Percentiles rank a stretch among this genome's conserved stretches.
Conservation (phyloP, 768 basidiomycete species). For the Clitopilus passeckerianus region DNA sequence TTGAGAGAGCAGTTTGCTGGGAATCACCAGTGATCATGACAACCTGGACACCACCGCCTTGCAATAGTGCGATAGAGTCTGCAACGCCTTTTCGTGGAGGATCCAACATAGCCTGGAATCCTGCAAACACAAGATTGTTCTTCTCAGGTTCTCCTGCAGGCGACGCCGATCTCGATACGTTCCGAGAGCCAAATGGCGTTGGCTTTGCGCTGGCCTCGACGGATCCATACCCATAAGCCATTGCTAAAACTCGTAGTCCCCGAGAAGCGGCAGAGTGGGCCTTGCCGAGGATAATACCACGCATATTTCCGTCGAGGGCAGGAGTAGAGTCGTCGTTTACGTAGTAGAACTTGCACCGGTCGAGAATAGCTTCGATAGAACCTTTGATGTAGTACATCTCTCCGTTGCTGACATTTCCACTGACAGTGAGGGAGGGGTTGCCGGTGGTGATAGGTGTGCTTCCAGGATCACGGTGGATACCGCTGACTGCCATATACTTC, state of each 20-base stretch:
- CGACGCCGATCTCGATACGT: slow-evolving; percentile 21
- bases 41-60: slow-evolving; percentile 87
- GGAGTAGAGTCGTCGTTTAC: slow-evolving; percentile 89
- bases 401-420: slow-evolving; percentile 26
- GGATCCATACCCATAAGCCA: slow-evolving; percentile 82
- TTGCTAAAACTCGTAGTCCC: slow-evolving; percentile 84
- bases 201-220: slow-evolving; percentile 30
- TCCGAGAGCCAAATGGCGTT: slow-evolving; percentile 15
- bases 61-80: slow-evolving; percentile 77
- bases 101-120: slow-evolving; percentile 94
- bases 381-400: slow-evolving; percentile 93
- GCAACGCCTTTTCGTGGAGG: slow-evolving; percentile 94
- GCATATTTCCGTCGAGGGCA: slow-evolving; percentile 62
- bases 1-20: slow-evolving; percentile 84
- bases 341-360: slow-evolving; percentile 85
- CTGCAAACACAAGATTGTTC: slow-evolving; percentile 78
- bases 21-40: slow-evolving; percentile 99
- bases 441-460: slow-evolving; percentile 5
- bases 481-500: slow-evolving; percentile 91
- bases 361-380: slow-evolving; percentile 82
- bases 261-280: slow-evolving; percentile 69
- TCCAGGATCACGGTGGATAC: slow-evolving; percentile 45
- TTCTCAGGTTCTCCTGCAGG: slow-evolving; percentile 19
- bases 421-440: slow-evolving; percentile 20
- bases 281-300: slow-evolving; percentile 61